A percentile compares a stretch with the other conserved stretches of the same genome.
phyloP scores from a whole-genome alignment of 1,284 basidiomycete species.

The Tranzscheliella williamsii region DNA sequence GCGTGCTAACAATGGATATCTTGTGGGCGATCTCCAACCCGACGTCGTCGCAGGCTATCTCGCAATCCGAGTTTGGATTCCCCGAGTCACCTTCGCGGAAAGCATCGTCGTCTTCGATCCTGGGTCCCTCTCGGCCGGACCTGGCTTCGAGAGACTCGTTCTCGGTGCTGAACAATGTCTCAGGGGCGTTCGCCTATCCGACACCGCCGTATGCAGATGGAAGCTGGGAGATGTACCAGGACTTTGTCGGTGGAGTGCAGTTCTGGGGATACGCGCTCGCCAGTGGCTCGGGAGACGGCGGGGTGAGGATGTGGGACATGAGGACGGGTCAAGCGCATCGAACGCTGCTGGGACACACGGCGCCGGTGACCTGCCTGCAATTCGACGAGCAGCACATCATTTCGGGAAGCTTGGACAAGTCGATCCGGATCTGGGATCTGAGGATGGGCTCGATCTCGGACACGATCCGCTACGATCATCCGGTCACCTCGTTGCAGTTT shows the following conservation, averaged over 20 bases:
- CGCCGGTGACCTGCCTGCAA: constrained; percentile 89
- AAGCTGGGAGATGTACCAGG: constrained; percentile 89
- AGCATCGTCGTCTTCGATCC: constrained; percentile 30
- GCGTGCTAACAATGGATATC: constrained; percentile 99
- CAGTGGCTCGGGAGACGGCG: constrained; percentile 93
- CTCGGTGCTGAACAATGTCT: constrained; percentile 54
- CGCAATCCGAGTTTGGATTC: constrained; percentile 47
- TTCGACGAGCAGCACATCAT: constrained; percentile 95
- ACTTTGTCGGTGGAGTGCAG: constrained; percentile 95
- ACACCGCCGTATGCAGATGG: constrained; percentile 87
- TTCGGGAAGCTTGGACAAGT: constrained; percentile 89
- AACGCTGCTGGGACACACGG: constrained; percentile 89
- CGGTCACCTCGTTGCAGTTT: constrained; percentile 90
- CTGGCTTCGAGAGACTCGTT: constrained; percentile 28
- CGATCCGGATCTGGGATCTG: constrained; percentile 79
- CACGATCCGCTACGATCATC: constrained; percentile 86
- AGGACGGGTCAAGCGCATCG: constrained; percentile 95
- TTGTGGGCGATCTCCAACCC: constrained; percentile 98
- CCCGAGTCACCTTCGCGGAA: constrained; percentile 63
- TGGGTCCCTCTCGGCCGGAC: constrained; percentile 26
- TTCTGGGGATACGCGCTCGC: constrained; percentile 99
- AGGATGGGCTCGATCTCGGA: constrained; percentile 85
- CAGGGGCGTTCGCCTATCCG: constrained; percentile 68
- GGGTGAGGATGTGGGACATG: constrained; percentile 98
- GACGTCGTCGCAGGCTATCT: constrained; percentile 65